Percentiles rank a stretch among this genome's conserved stretches.
Conservation (phyloP, 2,329 filamentous ascomycete genomes). For the Bipolaris bicolor region DNA sequence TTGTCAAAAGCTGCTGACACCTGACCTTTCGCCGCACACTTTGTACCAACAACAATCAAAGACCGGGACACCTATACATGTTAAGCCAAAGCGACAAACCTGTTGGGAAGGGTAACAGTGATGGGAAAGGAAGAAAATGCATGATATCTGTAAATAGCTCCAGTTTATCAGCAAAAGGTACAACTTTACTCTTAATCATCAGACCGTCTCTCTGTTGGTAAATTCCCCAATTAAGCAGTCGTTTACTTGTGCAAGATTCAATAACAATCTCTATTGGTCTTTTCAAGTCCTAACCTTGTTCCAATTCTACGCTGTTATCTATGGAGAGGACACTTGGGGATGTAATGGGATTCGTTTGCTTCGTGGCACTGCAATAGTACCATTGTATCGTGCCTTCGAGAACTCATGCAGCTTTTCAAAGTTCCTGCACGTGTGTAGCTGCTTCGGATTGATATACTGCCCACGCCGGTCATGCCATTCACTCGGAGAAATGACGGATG, state of each 20-base stretch:
- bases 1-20: neutral
- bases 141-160: no score
- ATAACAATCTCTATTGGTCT: no score
- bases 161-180: no score
- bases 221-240: no score
- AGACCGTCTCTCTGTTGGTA: no score
- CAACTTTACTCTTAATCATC: no score
- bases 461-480: neutral
- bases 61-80: neutral
- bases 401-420: neutral
- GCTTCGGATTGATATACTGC: neutral
- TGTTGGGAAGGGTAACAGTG: neutral
- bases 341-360: neutral
- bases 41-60: neutral
- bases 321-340: neutral
- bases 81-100: neutral
- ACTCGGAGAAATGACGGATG: neutral
- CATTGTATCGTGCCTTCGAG: neutral
- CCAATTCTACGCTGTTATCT: no score
- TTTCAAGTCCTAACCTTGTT: no score
- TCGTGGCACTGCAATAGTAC: neutral
- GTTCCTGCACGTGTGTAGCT: neutral
- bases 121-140: no score
- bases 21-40: neutral
- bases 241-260: no score